Base-by-base conservation (phyloP, 78 protist species). In the Anaeramoeba ignava region DNA sequence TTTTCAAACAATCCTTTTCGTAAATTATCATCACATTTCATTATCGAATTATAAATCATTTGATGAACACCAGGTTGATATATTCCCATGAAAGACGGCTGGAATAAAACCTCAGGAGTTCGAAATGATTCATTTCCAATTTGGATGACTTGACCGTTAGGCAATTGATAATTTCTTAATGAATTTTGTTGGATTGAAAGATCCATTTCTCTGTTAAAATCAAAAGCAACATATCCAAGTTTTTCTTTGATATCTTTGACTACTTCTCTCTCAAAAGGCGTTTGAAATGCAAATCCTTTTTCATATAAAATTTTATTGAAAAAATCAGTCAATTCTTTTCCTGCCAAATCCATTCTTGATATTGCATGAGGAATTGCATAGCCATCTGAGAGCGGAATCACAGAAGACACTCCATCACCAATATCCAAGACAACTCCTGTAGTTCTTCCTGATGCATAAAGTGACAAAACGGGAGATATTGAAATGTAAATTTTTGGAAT, bases 341-440 rank as follows among this genome's bases (percentile, higher is more conserved):
- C 85, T 42, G 78, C 40, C 33, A 83, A 3, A 31, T 1, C 12
- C 2, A 81, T 78, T 54, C 79, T 41, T 40, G 78, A 80, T 31
- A 83, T n/a, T 39, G 33, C 85, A 78, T 80, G 82, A 1, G 79
- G 41, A n/a, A n/a, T n/a, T n/a, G n/a, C 86, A 78, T 83, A 83
- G 3, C 86, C 86, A 0, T 83, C 86, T 33, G 78, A 82, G 27
- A 83, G 83, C 2, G 86, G 86, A n/a, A 78, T 78, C 12, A 68
- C 86, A 33, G 83, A n/a, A 34, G 86, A 79, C n/a, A 1, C 1
- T 1, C 80, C 85, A 0, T 67, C 88, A 27, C 88, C 88, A 2
- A 83, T 3, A 83, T 82, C 89, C 38, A 87, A 81, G 3, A 87
- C 89, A 36, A 87, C 80, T 1, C 78, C 89, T 27, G 89, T 83